A percentile compares a stretch with the other conserved stretches of the same genome.
phyloP scores from a whole-genome alignment of 2,329 filamentous ascomycete genomes.

The Claviceps fusiformis region DNA sequence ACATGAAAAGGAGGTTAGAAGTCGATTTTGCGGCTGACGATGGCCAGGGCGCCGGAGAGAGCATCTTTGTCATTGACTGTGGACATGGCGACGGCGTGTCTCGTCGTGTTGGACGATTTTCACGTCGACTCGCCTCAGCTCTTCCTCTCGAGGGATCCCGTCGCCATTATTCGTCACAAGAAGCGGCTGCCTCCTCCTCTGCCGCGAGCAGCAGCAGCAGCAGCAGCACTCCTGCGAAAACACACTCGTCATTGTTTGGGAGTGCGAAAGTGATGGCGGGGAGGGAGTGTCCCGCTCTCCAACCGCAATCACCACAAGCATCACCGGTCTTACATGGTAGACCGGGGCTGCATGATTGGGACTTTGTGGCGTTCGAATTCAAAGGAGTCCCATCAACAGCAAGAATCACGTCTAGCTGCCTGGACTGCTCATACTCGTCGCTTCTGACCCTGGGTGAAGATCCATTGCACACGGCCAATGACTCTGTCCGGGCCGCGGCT shows the following conservation, averaged over 20 bases:
- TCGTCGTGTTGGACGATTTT: conserved; percentile 30
- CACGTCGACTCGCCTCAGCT: conserved; percentile 18
- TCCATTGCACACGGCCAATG: conserved; percentile 36
- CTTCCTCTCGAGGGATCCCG: conserved; percentile 4
- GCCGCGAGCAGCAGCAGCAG: neutral
- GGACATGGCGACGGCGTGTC: conserved; percentile 48
- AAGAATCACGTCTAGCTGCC: conserved; percentile 53
- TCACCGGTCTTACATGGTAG: conserved; percentile 1
- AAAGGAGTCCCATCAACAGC: conserved; percentile 42
- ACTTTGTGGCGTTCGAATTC: conserved; percentile 25
- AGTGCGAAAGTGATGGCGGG: conserved; percentile 2
- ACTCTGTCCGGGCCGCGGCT: conserved; percentile 35
- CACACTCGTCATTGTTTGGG: conserved; percentile 19
- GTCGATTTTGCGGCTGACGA: conserved; percentile 84
- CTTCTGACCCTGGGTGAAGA: conserved; percentile 65
- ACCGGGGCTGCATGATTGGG: conserved; percentile 19
- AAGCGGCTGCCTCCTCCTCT: neutral
- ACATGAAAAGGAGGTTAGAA: conserved; percentile 75
- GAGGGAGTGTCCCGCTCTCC: conserved; percentile 5
- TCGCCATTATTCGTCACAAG: conserved; percentile 1
- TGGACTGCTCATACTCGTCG: conserved; percentile 66
- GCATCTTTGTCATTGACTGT: conserved; percentile 59
- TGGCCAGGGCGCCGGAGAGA: conserved; percentile 62
- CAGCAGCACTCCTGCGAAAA: conserved; percentile 1
- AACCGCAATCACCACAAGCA: conserved; percentile 10